Percentiles rank a stretch among this genome's conserved stretches.
Evolutionary conservation across 2,329 filamentous ascomycete species (phyloP).

Genomic region (Fonsecaea multimorphosa): DNA sequence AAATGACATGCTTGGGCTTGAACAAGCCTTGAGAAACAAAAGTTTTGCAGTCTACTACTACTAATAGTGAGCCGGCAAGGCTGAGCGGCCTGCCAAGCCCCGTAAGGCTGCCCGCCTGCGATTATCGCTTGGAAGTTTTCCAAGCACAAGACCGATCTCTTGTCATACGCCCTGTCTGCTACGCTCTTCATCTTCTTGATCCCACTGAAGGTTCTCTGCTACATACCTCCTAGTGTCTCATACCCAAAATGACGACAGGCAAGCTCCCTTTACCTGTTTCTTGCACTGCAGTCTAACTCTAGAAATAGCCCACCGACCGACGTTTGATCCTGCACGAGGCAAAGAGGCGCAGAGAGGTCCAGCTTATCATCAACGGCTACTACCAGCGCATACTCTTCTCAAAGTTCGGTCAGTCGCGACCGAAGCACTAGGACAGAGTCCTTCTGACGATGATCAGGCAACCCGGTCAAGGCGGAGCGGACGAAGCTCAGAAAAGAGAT

Average conservation of each 20-base stretch:
- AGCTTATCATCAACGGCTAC: conserved; percentile 93
- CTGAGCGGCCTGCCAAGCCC: neutral
- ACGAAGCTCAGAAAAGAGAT: conserved; percentile 74
- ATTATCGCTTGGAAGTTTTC: neutral
- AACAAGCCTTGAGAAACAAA: neutral
- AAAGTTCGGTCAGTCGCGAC: conserved; percentile 71
- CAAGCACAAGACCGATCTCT: neutral
- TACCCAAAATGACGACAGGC: conserved; percentile 49
- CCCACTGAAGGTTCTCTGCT: neutral
- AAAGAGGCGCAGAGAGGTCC: conserved; percentile 93
- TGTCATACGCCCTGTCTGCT: neutral
- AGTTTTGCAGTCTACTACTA: too few relatives aligned
- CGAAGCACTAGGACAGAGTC: neutral
- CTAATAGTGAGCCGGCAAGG: too few relatives aligned
- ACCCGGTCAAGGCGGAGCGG: conserved; percentile 86
- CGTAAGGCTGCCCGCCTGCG: neutral
- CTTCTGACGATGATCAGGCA: conserved; percentile 56
- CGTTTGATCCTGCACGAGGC: conserved; percentile 92
- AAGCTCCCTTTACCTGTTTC: conserved; percentile 41
- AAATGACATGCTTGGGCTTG: neutral
- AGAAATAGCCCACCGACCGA: conserved; percentile 74
- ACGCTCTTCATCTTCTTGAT: neutral
- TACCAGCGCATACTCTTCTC: conserved; percentile 90
- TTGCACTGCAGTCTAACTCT: conserved; percentile 53
- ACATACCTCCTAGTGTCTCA: neutral